Conservation (phyloP, 805 yeast species). For the Priceomyces castillae region DNA sequence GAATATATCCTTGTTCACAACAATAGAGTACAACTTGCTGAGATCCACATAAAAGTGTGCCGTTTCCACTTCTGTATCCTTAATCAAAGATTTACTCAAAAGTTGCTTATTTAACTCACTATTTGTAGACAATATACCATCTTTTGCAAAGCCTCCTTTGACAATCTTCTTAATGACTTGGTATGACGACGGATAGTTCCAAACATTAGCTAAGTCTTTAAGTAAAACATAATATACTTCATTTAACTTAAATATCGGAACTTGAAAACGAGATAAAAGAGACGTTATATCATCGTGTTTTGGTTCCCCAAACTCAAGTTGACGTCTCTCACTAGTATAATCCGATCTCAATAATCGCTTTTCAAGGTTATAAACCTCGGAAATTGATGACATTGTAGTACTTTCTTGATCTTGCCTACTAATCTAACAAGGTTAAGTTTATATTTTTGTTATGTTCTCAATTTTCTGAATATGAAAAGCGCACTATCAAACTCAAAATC, state of each 20-base stretch:
- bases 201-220: conserved; percentile 29
- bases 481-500: too few relatives aligned
- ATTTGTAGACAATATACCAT: conserved; percentile 16
- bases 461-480: too few relatives aligned
- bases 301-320: conserved; percentile 6
- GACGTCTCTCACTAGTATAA: not conserved
- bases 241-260: conserved; percentile 17
- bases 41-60: conserved; percentile 28
- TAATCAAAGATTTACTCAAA: conserved; percentile 16
- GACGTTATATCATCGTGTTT: not conserved
- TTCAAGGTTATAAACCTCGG: not conserved
- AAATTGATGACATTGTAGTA: not conserved
- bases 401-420: not conserved
- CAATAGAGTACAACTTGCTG: conserved; percentile 17
- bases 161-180: conserved; percentile 33
- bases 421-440: not conserved
- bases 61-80: conserved; percentile 14
- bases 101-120: conserved; percentile 23
- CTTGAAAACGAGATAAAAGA: conserved; percentile 1
- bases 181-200: conserved; percentile 44
- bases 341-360: not conserved
- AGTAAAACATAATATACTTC: conserved; percentile 23
- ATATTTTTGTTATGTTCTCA: not conserved
- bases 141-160: conserved; percentile 18
- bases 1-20: conserved; percentile 21